Evolutionary conservation across 177 flowering plant genomes (phyloP), one percentile per base, ranked within the genome.

Genomic region (Vitis hybrid): DNA sequence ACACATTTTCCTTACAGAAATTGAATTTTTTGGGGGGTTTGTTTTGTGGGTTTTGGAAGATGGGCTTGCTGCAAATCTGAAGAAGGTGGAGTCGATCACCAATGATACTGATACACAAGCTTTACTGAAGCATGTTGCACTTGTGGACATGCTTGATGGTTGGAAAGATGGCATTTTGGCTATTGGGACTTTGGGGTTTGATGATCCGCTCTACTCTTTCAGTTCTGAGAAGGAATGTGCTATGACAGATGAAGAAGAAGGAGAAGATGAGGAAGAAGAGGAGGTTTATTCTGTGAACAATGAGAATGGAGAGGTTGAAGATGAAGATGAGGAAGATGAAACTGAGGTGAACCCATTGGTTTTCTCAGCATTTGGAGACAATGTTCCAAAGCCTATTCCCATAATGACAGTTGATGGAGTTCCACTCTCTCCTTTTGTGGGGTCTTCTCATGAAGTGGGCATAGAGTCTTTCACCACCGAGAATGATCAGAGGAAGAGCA

Each of bases 141-240:
- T 76, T 7, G 79, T 71, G 1, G 79, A 83, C 54, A 77, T 74
- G 56, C 75, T 85, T 3, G 84, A 80, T 34, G 82, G 83, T 10
- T 88, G 93, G 93, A 81, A 65, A 63, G 85, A 86, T 26, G 93
- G 91, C 59, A 76, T 91, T 65, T 76, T 91, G 3, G 70, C 90
- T 5, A 89, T 89, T 62, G 94, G 97, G 51, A 91, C 97, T 2
- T 82, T 91, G 10, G 94, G 97, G 8, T 78, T 82, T 66, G 84
- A 39, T 7, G 45, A 83, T 65, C 80, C 84, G 2, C 22, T 83
- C 13, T 68, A 73, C 4, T 50, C 58, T 29, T 68, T 69, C 20
- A 59, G 29, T 50, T 48, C 73, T 16, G 71, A 67, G 5, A 68
- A 65, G n/a, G 78, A 72, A 26, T 54, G 68, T 61, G 49, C 70